phyloP scores from a whole-genome alignment of 768 basidiomycete species.

The Mycena epipterygia region DNA sequence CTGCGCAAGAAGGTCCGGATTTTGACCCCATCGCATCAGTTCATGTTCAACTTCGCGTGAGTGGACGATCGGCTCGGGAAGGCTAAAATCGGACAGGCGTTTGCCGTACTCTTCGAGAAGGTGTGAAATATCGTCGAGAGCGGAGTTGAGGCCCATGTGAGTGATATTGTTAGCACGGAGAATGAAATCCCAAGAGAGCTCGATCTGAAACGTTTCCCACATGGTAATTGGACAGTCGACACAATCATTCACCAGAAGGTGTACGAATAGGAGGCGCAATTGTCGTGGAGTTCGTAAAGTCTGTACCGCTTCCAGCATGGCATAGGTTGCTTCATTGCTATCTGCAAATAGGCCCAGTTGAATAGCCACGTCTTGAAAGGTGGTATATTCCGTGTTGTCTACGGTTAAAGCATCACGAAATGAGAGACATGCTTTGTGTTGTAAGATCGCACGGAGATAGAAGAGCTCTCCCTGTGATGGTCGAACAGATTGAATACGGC shows the following conservation, averaged over 20 bases:
- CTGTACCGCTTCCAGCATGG: slow-evolving; percentile 52
- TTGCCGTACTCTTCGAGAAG: slow-evolving; percentile 36
- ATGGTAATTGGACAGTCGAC: slow-evolving; percentile 36
- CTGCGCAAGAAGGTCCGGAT: slow-evolving; percentile 1
- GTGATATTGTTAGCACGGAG: slow-evolving; percentile 28
- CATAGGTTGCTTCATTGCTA: slow-evolving; percentile 31
- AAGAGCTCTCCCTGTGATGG: slow-evolving; percentile 47
- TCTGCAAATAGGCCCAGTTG: neutral
- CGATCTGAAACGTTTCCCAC: slow-evolving; percentile 44
- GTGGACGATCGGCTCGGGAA: slow-evolving; percentile 42
- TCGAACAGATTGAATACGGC: neutral
- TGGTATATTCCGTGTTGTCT: neutral
- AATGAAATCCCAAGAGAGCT: slow-evolving; percentile 37
- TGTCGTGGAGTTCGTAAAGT: slow-evolving; percentile 50
- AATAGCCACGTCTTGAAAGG: neutral
- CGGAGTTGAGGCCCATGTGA: slow-evolving; percentile 29
- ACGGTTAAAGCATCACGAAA: neutral
- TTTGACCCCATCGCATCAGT: slow-evolving; percentile 39
- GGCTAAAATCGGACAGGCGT: slow-evolving; percentile 41
- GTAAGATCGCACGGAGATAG: neutral
- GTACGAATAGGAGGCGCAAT: slow-evolving; percentile 53
- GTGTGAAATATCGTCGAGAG: neutral
- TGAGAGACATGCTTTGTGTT: slow-evolving; percentile 38
- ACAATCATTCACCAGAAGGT: slow-evolving; percentile 52
- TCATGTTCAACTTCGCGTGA: slow-evolving; percentile 44